These are phyloP conservation scores for Termitomyces sp. DNA, from an alignment of 768 basidiomycete species.

Conservation along the genomic window DNA sequence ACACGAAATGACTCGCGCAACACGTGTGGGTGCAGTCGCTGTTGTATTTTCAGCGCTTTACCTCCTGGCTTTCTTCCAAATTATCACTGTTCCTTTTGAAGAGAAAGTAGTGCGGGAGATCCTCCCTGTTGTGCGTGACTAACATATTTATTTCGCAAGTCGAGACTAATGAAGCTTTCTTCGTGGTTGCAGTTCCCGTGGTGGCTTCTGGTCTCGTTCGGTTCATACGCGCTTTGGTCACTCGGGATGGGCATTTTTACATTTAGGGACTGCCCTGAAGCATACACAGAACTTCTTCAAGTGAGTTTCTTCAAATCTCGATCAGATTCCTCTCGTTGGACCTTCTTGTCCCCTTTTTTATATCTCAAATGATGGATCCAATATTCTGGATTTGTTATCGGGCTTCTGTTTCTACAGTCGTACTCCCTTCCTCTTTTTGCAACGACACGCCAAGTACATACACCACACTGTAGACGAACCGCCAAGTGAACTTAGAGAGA, in stretches of 20 bases:
- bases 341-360: neutral
- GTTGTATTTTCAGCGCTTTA: constrained; percentile 42
- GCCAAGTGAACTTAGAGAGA: neutral
- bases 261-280: constrained; percentile 75
- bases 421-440: neutral
- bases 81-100: constrained; percentile 51
- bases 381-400: neutral
- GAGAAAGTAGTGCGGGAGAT: constrained; percentile 40
- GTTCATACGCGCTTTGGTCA: constrained; percentile 73
- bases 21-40: constrained; percentile 43
- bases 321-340: neutral
- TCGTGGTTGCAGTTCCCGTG: constrained; percentile 59
- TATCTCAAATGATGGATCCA: neutral
- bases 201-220: constrained; percentile 78
- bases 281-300: constrained; percentile 61
- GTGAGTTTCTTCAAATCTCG: constrained; percentile 32
- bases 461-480: neutral
- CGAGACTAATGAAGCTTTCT: neutral
- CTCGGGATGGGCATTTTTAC: constrained; percentile 72
- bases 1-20: constrained; percentile 54
- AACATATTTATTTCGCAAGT: neutral
- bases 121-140: constrained; percentile 51
- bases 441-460: neutral
- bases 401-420: neutral
- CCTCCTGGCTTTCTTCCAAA: constrained; percentile 49